Evolutionary conservation across 2,329 filamentous ascomycete species (phyloP), one percentile per base, ranked within the genome.

Genomic region (Aspergillus ochraceus): DNA sequence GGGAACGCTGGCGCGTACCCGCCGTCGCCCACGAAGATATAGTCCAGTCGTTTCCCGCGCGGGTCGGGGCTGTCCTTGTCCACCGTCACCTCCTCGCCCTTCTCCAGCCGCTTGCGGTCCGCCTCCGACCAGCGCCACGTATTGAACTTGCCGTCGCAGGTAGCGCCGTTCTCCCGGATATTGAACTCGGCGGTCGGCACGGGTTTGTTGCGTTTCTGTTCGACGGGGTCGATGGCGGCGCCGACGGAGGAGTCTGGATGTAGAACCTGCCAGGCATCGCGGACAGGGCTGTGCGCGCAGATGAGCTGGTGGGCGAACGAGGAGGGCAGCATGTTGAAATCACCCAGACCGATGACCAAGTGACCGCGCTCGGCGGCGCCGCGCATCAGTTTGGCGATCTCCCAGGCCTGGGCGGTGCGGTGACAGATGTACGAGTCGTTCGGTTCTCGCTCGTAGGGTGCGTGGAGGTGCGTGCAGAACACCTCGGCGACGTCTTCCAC

Each of bases 261-360:
- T 20, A 96, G 76, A 30, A 90, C 83, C 57, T 90, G 86, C 95
- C 95, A 99, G 22, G 88, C 87, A 73, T 99, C 95, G 49, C 84
- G 84, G 29, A 96, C 88, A 14, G 89, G 88, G 10, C 89, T 87
- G 71, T 92, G 88, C 3, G 88, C 86, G 59, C 89, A 90, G 66
- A 99, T 88, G 64, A 98, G 83, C 56, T 88, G 86, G 78, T 98
- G 91, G 32, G 90, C 89, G 62, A 97, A 86, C 26, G 91, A 96
- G 46, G 89, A 77, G 0, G 95, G 95, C n/a, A 92, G 81, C 90
- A 97, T 96, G 78, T 98, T 98, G 80, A 98, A 97, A 79, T 98
- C 95, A 26, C 95, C 95, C 56, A 97, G 80, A 6, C 88, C 93
- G 49, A 98, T 80, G 54, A 93, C 92, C 30, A 98, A 82, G 73